These are phyloP conservation scores for Aspergillus hiratsukae DNA, from an alignment of 2,329 filamentous ascomycete genomes.

Conservation along the genomic window DNA sequence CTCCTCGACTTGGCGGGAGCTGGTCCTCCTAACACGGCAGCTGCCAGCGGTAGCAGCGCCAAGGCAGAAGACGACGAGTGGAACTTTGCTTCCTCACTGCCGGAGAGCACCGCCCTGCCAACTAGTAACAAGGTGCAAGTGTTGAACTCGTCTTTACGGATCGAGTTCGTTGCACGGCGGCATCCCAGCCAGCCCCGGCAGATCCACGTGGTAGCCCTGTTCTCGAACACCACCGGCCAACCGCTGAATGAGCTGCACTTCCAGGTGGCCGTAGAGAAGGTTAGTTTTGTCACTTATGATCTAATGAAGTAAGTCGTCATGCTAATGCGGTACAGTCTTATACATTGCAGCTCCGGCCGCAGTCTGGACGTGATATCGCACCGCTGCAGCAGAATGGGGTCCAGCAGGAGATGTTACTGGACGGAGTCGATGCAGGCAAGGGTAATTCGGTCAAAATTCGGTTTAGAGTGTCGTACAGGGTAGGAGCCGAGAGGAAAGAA, in stretches of 20 bases:
- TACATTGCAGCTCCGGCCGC: slow-evolving; percentile 75
- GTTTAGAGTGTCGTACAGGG: slow-evolving; percentile 78
- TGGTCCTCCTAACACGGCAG: slow-evolving; percentile 18
- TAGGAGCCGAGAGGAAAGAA: slow-evolving; percentile 59
- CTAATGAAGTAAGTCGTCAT: not conserved
- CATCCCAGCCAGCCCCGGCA: slow-evolving; percentile 49
- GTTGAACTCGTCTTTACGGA: slow-evolving; percentile 64
- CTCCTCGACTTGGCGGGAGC: slow-evolving; percentile 31
- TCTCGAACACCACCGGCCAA: slow-evolving; percentile 73
- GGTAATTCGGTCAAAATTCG: slow-evolving; percentile 82
- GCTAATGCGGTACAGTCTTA: slow-evolving; percentile 57
- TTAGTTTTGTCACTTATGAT: slow-evolving; percentile 36
- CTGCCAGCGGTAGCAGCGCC: slow-evolving; percentile 20
- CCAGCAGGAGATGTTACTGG: slow-evolving; percentile 73
- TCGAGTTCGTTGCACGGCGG: slow-evolving; percentile 68
- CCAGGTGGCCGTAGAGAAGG: slow-evolving; percentile 90
- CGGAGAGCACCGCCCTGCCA: slow-evolving; percentile 53
- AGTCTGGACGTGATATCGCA: slow-evolving; percentile 71
- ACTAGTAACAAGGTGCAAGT: slow-evolving; percentile 62
- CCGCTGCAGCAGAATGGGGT: slow-evolving; percentile 72
- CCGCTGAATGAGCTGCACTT: slow-evolving; percentile 78
- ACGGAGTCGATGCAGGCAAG: slow-evolving; percentile 66
- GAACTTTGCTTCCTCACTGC: slow-evolving; percentile 85
- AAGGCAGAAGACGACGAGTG: slow-evolving; percentile 78
- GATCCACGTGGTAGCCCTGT: slow-evolving; percentile 70